A percentile compares a stretch with the other conserved stretches of the same genome.
Evolutionary conservation across 441 rosid genomes (phyloP).

Genomic region (Erodium trifolium): DNA sequence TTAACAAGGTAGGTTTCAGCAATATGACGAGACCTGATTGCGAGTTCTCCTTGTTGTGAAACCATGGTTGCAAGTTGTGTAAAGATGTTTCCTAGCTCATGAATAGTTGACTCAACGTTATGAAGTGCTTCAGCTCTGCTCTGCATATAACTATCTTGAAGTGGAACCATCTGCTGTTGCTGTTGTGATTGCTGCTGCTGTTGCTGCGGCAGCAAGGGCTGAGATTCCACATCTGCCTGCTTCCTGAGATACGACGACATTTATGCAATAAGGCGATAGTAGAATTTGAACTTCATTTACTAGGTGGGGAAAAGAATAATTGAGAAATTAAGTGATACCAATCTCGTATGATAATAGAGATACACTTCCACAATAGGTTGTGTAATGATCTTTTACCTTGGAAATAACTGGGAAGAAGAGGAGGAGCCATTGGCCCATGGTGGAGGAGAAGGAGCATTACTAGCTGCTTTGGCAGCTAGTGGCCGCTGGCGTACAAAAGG

Average conservation of each 20-base stretch:
- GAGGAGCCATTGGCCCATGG: slow-evolving; percentile 81
- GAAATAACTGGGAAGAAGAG: slow-evolving; percentile 55
- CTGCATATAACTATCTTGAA: slow-evolving; percentile 90
- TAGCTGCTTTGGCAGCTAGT: slow-evolving; percentile 54
- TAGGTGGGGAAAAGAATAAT: not conserved
- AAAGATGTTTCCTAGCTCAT: slow-evolving; percentile 74
- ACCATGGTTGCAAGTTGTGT: slow-evolving; percentile 87
- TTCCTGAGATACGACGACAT: slow-evolving; percentile 35
- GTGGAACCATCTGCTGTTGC: slow-evolving; percentile 79
- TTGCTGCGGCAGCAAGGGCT: slow-evolving; percentile 61
- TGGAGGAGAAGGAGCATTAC: slow-evolving; percentile 49
- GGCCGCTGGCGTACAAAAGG: slow-evolving; percentile 93
- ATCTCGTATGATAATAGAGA: not conserved
- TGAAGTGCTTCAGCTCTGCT: slow-evolving; percentile 90
- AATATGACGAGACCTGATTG: slow-evolving; percentile 55
- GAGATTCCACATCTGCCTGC: slow-evolving; percentile 56
- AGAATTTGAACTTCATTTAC: too few relatives aligned
- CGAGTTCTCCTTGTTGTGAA: slow-evolving; percentile 93
- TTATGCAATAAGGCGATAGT: too few relatives aligned
- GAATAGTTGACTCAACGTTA: slow-evolving; percentile 91
- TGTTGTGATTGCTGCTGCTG: slow-evolving; percentile 25
- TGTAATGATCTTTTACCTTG: slow-evolving; percentile 29
- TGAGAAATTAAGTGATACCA: not conserved
- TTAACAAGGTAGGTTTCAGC: not conserved
- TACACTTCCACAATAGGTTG: not conserved